A percentile compares a stretch with the other conserved stretches of the same genome.
phyloP scores from a whole-genome alignment of 2,329 filamentous ascomycete genomes.

The Pezizomycotina sp. region DNA sequence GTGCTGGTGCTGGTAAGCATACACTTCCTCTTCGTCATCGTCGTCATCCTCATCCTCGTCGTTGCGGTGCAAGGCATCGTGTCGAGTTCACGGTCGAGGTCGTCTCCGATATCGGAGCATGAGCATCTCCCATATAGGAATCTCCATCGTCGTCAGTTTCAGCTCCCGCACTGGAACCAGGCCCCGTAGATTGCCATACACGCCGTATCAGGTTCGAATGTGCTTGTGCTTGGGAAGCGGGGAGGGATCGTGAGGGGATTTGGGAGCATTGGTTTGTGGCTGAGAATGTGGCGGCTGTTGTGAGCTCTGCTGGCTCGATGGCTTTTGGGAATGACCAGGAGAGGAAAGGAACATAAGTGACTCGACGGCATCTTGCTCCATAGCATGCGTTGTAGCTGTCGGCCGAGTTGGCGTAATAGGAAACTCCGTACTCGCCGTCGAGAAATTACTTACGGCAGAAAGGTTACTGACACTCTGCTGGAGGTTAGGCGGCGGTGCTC shows the following conservation, averaged over 20 bases:
- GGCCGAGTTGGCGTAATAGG: too few relatives aligned
- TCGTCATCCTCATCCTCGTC: too few relatives aligned
- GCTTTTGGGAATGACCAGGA: constrained; percentile 46
- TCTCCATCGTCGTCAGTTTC: constrained; percentile 54
- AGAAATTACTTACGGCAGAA: constrained; percentile 13
- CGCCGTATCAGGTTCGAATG: constrained; percentile 17
- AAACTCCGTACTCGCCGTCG: constrained; percentile 12
- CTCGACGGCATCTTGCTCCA: constrained; percentile 65
- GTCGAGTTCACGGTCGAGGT: too few relatives aligned
- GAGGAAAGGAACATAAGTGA: constrained; percentile 69
- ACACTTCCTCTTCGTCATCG: too few relatives aligned
- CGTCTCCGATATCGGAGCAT: too few relatives aligned
- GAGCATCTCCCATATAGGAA: constrained; percentile 18
- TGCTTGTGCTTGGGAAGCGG: constrained; percentile 16
- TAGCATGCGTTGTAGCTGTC: constrained; percentile 22
- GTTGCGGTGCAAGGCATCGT: too few relatives aligned
- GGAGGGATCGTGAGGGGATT: constrained; percentile 13
- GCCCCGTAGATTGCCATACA: constrained; percentile 52
- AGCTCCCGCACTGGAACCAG: constrained; percentile 57
- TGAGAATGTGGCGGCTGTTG: constrained; percentile 15
- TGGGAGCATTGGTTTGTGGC: constrained; percentile 18
- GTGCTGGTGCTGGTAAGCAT: too few relatives aligned
- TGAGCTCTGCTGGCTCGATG: constrained; percentile 18
- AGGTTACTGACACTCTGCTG: constrained; percentile 17
- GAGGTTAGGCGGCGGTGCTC: constrained; percentile 14